Base-by-base conservation (phyloP, 495 filamentous ascomycete genomes). In the Trichocladium antarcticum region DNA sequence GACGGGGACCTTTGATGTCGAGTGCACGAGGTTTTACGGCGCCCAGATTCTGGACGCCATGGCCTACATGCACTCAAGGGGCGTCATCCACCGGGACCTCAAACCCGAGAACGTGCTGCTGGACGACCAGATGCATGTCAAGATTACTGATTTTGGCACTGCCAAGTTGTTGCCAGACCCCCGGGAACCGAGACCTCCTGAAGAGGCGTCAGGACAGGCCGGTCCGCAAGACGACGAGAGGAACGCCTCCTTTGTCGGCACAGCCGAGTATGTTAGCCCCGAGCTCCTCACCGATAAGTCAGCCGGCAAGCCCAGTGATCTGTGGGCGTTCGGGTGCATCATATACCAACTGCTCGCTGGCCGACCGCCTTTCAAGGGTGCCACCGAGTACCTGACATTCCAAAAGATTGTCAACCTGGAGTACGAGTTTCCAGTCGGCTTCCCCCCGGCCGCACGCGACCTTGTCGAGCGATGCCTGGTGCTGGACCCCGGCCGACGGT, bases 241-340 rank as follows among this genome's bases (percentile, higher is more conserved):
- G 50, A 87, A 89, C 16, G 87, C 84, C 28, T 97, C 92, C 5
- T 99, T 99, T 67, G 93, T 99, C 19, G 93, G 93, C 41, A 99
- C 93, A 5, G 93, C 93, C 1, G 93, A 99, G 63, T 99, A 99
- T 60, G 93, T 99, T 54, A 95, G 89, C 57, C 93, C 93, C 0
- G 93, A 99, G 57, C 74, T 99, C 27, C 72, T 99, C 52, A 94
- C 83, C 1, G 86, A 95, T 53, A 97, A 97, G 70, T 89, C 87
- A 54, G 92, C 90, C 9, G 95, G 93, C 71, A 99, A 97, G 68
- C 88, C 93, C 17, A 95, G 89, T 59, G 93, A 99, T 63, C 67
- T 99, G 28, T 99, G 93, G 93, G 93, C 93, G 3, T 96, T 97
- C 71, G 93, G 93, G n/a, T 99, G 93, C 66, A 99, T 99, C 52